Evolutionary conservation across 2,329 filamentous ascomycete species (phyloP).

Genomic region (Curvularia sp.): DNA sequence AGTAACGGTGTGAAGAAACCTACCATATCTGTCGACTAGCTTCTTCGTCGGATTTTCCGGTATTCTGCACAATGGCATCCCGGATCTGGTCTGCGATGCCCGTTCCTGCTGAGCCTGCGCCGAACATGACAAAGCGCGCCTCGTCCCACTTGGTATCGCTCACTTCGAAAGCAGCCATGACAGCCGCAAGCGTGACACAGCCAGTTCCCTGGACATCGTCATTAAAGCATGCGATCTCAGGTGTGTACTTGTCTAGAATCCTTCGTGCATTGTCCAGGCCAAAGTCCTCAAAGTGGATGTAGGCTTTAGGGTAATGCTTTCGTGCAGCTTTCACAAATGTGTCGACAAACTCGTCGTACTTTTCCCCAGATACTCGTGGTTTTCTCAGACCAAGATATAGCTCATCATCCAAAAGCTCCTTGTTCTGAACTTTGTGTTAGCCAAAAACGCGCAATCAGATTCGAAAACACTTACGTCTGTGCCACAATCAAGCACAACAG

Average conservation of each 20-base stretch:
- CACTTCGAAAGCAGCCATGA: slow-evolving; percentile 77
- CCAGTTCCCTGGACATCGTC: slow-evolving; percentile 91
- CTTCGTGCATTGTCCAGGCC: slow-evolving; percentile 77
- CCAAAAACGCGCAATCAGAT: not conserved
- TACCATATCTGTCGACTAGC: slow-evolving; percentile 81
- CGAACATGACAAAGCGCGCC: slow-evolving; percentile 76
- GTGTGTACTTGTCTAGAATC: slow-evolving; percentile 77
- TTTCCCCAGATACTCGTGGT: slow-evolving; percentile 70
- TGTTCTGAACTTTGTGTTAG: slow-evolving; percentile 59
- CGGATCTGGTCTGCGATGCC: slow-evolving; percentile 86
- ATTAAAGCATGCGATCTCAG: slow-evolving; percentile 83
- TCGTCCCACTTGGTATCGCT: slow-evolving; percentile 71
- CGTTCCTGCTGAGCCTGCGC: slow-evolving; percentile 80
- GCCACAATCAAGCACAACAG: slow-evolving; percentile 84
- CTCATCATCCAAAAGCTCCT: slow-evolving; percentile 74
- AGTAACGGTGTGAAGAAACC: not conserved
- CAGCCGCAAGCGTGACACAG: slow-evolving; percentile 82
- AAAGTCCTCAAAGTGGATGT: slow-evolving; percentile 92
- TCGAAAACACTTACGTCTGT: slow-evolving; percentile 64
- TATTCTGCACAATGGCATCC: slow-evolving; percentile 77
- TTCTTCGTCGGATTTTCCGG: slow-evolving; percentile 72
- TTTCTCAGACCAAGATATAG: slow-evolving; percentile 79
- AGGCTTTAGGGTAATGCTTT: slow-evolving; percentile 77
- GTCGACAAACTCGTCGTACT: slow-evolving; percentile 80
- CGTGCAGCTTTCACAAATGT: slow-evolving; percentile 73